Evolutionary conservation across 2,329 filamentous ascomycete species (phyloP), one percentile per base, ranked within the genome.

Genomic region (Endoconidiophora polonica): DNA sequence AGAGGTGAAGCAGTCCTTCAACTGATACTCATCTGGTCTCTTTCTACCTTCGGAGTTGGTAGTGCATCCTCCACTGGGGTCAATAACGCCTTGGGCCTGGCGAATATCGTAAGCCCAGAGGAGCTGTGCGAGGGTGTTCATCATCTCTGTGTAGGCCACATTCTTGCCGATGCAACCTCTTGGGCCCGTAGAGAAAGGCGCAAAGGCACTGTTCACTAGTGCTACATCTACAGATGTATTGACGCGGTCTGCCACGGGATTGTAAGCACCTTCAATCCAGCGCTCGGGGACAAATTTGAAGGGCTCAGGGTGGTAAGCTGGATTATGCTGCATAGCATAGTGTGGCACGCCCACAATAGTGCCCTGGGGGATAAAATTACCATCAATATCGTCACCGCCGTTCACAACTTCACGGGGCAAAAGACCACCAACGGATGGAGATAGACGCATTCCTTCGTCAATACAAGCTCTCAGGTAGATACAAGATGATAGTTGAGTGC

Each of bases 151-250:
- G 57, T 83, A 81, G 2, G 79, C 79, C 42, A 83, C 63, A 0
- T 73, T 72, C 68, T 84, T 85, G 0, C 81, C 82, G 49, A 86
- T 83, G 59, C 82, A 86, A 2, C 79, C 79, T 9, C 81, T 66
- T 0, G 80, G 77, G 0, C 82, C 82, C 54, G 84, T 67, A 43
- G 74, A 79, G 57, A 86, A 86, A 1, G 85, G 81, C 55, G 80
- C 86, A 63, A 84, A 90, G 0, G 83, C 83, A 33, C 69, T 71
- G 46, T 81, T 73, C 2, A 82, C 80, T 4, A 67, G 59, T 2
- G 68, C 65, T 1, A 76, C 65, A 48, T 76, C 72, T 1, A 70
- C 68, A 52, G 72, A 70, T 4, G 65, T 71, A 1, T 70, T 68
- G 26, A 60, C 56, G 50, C 61, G 62, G 38, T 65, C 61, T 26